These are phyloP conservation scores for Globisporangium abappressorium DNA, from an alignment of 352 stramenopile genomes.

Conservation along the genomic window DNA sequence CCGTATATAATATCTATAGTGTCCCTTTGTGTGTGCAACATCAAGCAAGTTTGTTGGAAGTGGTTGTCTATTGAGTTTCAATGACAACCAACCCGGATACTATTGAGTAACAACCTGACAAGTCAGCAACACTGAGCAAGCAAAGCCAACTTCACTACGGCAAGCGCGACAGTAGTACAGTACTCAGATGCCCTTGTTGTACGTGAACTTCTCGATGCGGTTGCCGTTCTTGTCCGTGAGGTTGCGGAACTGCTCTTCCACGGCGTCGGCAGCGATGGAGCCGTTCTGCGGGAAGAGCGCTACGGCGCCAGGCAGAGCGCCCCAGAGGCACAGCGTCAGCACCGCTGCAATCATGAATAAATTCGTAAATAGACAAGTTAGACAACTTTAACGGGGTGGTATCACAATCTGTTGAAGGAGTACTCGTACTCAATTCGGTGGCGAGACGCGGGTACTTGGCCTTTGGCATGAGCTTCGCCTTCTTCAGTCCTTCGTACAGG, in stretches of 20 bases:
- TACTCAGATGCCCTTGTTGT: slow-evolving; percentile 81
- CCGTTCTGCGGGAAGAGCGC: slow-evolving; percentile 82
- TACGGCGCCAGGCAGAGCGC: slow-evolving; percentile 70
- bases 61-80: too few relatives aligned
- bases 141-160: too few relatives aligned
- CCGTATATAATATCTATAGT: too few relatives aligned
- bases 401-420: background rate
- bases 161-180: too few relatives aligned
- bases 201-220: slow-evolving; percentile 60
- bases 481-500: slow-evolving; percentile 76
- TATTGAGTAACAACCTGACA: too few relatives aligned
- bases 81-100: too few relatives aligned
- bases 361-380: slow-evolving; percentile 1
- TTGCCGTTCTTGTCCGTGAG: slow-evolving; percentile 55
- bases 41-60: too few relatives aligned
- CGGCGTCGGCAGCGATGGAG: slow-evolving; percentile 53
- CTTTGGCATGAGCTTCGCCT: slow-evolving; percentile 67
- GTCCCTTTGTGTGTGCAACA: too few relatives aligned
- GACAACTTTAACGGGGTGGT: background rate
- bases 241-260: slow-evolving; percentile 64
- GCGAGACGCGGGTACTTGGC: slow-evolving; percentile 67
- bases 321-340: slow-evolving; percentile 77
- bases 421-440: slow-evolving; percentile 63
- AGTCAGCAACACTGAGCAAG: too few relatives aligned
- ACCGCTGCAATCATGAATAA: slow-evolving; percentile 32